Evolutionary conservation across 2,329 filamentous ascomycete genomes (phyloP).

Genomic region (Ascochyta koolunga): DNA sequence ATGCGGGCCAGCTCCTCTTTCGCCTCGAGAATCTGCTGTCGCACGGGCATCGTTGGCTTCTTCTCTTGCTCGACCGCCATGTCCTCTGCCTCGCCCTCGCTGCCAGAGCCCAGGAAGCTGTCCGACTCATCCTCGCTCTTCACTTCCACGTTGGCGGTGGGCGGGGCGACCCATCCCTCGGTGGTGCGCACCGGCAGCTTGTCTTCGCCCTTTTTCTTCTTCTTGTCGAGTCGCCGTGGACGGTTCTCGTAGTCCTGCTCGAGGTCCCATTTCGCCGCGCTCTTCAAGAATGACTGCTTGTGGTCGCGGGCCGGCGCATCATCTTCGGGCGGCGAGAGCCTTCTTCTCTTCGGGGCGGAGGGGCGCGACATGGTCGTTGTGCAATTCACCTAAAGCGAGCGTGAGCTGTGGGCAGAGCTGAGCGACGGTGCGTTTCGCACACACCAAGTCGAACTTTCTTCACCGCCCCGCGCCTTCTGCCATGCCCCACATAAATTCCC

Average conservation of each 20-base stretch:
- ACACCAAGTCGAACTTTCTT: conserved; percentile 10
- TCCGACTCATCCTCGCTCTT: conserved; percentile 63
- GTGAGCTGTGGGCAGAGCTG: conserved; percentile 2
- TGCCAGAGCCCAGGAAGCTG: conserved; percentile 66
- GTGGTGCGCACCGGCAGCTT: conserved; percentile 85
- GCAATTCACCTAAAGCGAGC: neutral
- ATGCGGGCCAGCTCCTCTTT: conserved; percentile 92
- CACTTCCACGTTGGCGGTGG: conserved; percentile 48
- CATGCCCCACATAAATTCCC: conserved; percentile 27
- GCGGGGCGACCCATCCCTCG: conserved; percentile 73
- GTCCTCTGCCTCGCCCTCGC: conserved; percentile 56
- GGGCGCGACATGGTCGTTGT: conserved; percentile 39
- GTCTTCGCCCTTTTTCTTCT: conserved; percentile 72
- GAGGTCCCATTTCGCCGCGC: conserved; percentile 83
- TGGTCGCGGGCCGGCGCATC: conserved; percentile 27
- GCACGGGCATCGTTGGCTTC: conserved; percentile 70
- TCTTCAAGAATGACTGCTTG: conserved; percentile 68
- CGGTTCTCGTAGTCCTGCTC: conserved; percentile 89
- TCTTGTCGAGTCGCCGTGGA: conserved; percentile 69
- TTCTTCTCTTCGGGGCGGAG: conserved; percentile 45
- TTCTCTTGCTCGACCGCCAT: conserved; percentile 51
- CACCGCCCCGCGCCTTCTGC: conserved; percentile 20
- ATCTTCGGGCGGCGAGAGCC: conserved; percentile 45
- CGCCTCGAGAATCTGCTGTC: conserved; percentile 81
- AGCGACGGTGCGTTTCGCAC: no score